These are phyloP conservation scores for Phaeosphaeria sp. DNA, from an alignment of 2,329 filamentous ascomycete genomes.

Conservation along the genomic window DNA sequence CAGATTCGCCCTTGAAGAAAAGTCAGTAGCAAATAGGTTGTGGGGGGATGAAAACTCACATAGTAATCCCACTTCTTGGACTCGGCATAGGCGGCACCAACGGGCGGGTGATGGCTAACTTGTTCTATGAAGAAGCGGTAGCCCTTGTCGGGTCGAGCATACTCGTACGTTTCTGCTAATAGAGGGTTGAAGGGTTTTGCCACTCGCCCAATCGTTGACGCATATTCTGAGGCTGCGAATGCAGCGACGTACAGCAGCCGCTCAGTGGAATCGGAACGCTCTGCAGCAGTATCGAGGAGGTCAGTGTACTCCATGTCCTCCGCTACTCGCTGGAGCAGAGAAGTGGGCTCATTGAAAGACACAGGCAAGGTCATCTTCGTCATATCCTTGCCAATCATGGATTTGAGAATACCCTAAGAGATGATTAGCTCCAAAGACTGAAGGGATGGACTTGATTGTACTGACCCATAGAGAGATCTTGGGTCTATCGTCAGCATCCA, in stretches of 20 bases:
- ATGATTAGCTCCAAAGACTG: constrained; percentile 26
- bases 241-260: constrained; percentile 93
- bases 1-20: constrained; percentile 76
- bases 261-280: constrained; percentile 85
- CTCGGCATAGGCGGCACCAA: constrained; percentile 93
- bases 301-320: constrained; percentile 99
- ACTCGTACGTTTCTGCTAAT: constrained; percentile 95
- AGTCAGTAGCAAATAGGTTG: constrained; percentile 17
- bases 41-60: constrained; percentile 46
- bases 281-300: constrained; percentile 85
- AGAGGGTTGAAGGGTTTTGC: constrained; percentile 98
- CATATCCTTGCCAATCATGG: constrained; percentile 99
- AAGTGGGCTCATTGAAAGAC: constrained; percentile 98
- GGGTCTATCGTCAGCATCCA: constrained; percentile 90
- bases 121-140: constrained; percentile 99
- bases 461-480: constrained; percentile 94
- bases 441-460: background rate
- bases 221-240: constrained; percentile 95
- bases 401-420: constrained; percentile 86
- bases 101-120: constrained; percentile 94
- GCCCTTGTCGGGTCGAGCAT: constrained; percentile 92
- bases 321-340: constrained; percentile 88
- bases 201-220: constrained; percentile 93
- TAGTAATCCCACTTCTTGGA: constrained; percentile 95
- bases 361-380: constrained; percentile 99